Conservation (phyloP, 805 yeast species). For the Kazachstania psychrophila region DNA sequence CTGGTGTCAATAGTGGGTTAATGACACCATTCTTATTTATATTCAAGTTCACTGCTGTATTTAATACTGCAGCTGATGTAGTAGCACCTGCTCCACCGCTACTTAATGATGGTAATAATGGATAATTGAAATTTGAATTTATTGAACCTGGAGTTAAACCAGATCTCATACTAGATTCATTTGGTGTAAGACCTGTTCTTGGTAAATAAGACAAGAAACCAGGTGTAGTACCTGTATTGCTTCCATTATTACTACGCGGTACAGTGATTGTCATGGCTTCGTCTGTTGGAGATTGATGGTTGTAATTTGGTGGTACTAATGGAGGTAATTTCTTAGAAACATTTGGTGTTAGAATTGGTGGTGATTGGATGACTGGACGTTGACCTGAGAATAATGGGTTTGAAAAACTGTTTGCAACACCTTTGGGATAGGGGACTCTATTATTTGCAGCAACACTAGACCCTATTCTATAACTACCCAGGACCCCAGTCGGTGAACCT, state of each 20-base stretch:
- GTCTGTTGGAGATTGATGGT: conserved; percentile 2
- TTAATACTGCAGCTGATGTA: neutral
- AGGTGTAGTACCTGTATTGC: conserved; percentile 2
- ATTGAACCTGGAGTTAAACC: conserved; percentile 59
- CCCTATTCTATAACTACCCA: neutral
- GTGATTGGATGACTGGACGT: conserved; percentile 23
- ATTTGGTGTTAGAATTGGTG: conserved; percentile 49
- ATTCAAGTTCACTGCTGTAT: too few species aligned
- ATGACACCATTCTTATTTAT: too few species aligned
- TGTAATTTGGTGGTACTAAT: conserved; percentile 8
- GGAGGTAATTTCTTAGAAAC: conserved; percentile 48
- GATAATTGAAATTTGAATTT: conserved; percentile 14
- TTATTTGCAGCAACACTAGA: too few species aligned
- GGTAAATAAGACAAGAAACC: conserved; percentile 17
- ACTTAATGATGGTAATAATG: conserved; percentile 13
- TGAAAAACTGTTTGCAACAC: neutral
- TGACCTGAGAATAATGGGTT: conserved; percentile 5
- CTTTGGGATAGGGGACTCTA: neutral
- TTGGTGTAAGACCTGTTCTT: conserved; percentile 61
- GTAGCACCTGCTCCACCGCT: neutral
- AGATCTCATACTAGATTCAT: conserved; percentile 60
- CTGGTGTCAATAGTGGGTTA: conserved; percentile 4
- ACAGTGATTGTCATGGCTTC: neutral
- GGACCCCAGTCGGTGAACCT: neutral
- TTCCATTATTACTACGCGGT: neutral